phyloP scores from a whole-genome alignment of 2,329 filamentous ascomycete genomes.

The Dothiorella sarmentorum region DNA sequence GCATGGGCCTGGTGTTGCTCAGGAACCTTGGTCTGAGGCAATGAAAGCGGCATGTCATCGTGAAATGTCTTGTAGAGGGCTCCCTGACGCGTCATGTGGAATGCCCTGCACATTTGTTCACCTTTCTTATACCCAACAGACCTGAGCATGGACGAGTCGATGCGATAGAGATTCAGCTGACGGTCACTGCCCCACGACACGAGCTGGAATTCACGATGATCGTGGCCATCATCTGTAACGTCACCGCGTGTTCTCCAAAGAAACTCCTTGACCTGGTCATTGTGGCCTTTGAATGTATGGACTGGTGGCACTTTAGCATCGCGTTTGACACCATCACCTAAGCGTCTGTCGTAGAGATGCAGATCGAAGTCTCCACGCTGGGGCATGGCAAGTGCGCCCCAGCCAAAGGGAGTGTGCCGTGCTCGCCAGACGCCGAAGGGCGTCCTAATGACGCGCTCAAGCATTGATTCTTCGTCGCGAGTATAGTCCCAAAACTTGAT shows the following conservation, averaged over 20 bases:
- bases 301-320: constrained; percentile 40
- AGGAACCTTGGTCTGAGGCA: background rate
- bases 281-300: constrained; percentile 53
- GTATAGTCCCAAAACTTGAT: constrained; percentile 92
- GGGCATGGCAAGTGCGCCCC: constrained; percentile 84
- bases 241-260: constrained; percentile 77
- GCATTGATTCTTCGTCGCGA: constrained; percentile 48
- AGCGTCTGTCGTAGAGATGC: constrained; percentile 73
- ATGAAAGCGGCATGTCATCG: constrained; percentile 41
- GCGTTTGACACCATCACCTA: constrained; percentile 42
- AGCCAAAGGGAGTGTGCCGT: constrained; percentile 85
- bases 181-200: constrained; percentile 91
- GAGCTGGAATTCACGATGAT: constrained; percentile 85
- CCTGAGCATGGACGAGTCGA: constrained; percentile 62
- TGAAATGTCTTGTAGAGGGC: constrained; percentile 83
- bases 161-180: constrained; percentile 72
- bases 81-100: constrained; percentile 76
- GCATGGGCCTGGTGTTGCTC: constrained; percentile 1
- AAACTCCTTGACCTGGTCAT: constrained; percentile 78
- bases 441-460: constrained; percentile 70
- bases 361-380: constrained; percentile 82
- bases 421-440: constrained; percentile 88
- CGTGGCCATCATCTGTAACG: constrained; percentile 62
- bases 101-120: constrained; percentile 57
- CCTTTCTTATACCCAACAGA: constrained; percentile 73